Percentiles rank a stretch among this genome's conserved stretches.
phyloP scores from a whole-genome alignment of 2,329 filamentous ascomycete species.

The Fusarium zealandicum region DNA sequence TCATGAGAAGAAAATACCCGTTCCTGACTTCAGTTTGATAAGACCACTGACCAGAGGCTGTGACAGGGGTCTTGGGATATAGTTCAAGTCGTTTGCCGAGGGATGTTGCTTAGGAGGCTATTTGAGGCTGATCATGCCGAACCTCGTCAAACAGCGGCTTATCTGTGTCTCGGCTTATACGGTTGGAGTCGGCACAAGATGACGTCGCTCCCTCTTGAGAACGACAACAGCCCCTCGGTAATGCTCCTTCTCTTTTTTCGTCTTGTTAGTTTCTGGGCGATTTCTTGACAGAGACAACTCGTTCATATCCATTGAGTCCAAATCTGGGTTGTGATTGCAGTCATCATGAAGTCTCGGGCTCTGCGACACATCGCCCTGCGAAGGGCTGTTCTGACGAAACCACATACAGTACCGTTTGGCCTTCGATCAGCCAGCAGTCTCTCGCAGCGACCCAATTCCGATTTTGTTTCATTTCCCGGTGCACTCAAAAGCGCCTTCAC shows the following conservation, averaged over 20 bases:
- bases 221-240: slow-evolving; percentile 36
- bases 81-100: not conserved
- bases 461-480: slow-evolving; percentile 81
- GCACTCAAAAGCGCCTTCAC: slow-evolving; percentile 95
- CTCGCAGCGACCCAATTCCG: slow-evolving; percentile 63
- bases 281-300: slow-evolving; percentile 16
- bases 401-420: slow-evolving; percentile 31
- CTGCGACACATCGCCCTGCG: slow-evolving; percentile 43
- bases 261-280: slow-evolving; percentile 5
- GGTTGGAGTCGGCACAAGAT: slow-evolving; percentile 46
- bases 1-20: slow-evolving; percentile 2
- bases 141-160: slow-evolving; percentile 40
- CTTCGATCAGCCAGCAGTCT: slow-evolving; percentile 56
- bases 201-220: slow-evolving; percentile 39
- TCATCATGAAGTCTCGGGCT: slow-evolving; percentile 46
- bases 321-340: slow-evolving; percentile 4
- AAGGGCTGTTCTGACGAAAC: slow-evolving; percentile 36
- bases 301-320: slow-evolving; percentile 3
- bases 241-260: slow-evolving; percentile 15
- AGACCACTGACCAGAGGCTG: not conserved
- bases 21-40: slow-evolving; percentile 1
- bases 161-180: slow-evolving; percentile 38
- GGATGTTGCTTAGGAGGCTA: slow-evolving; percentile 1
- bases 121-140: slow-evolving; percentile 27
- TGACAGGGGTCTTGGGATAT: not conserved